Evolutionary conservation across 257 asterid species (phyloP), one percentile per base, ranked within the genome.

Genomic region (Scutellaria galericulata): DNA sequence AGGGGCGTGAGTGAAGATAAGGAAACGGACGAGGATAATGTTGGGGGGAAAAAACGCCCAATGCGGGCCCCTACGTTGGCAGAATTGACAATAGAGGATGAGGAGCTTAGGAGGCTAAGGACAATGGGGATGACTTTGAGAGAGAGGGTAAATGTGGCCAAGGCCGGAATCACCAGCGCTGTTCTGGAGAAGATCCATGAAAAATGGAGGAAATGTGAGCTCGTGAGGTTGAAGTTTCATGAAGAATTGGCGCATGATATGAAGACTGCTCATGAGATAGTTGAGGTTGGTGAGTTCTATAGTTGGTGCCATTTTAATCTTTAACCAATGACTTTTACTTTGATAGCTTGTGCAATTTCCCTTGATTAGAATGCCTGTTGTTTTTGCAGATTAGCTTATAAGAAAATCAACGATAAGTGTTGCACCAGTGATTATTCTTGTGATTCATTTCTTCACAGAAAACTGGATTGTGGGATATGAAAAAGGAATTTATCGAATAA

Each of bases 201-300:
- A 47, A 80, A 78, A 55, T 94, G 99, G 99, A 87, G 96, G 89
- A 89, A 82, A 82, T 84, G 60, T 81, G 99, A 94, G 84, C 84
- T 94, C 51, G 98, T 91, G 68, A 82, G 98, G 86, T 79, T 94
- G 84, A 94, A 94, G 81, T 94, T 94, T 82, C 99, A 94, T 45
- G 99, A 94, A 80, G 94, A 82, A 3, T 82, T 94, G 82, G 99
- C 99, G 10, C 88, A 81, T 82, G 99, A 94, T 85, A 94, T 91
- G 99, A 94, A 55, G 83, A 94, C 98, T 27, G 99, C 91, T 0
- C 98, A 94, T 63, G 90, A 87, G 86, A 89, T 94, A 47, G 98
- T 94, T 77, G 99, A 94, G 99, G 98, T 94, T 83, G 82, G 88
- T 81, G 76, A 60, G 66, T 81, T 78, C 78, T 71, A 61, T 18